These are phyloP conservation scores for Hymenoscyphus salicellus DNA, from an alignment of 2,329 filamentous ascomycete genomes.

Conservation along the genomic window DNA sequence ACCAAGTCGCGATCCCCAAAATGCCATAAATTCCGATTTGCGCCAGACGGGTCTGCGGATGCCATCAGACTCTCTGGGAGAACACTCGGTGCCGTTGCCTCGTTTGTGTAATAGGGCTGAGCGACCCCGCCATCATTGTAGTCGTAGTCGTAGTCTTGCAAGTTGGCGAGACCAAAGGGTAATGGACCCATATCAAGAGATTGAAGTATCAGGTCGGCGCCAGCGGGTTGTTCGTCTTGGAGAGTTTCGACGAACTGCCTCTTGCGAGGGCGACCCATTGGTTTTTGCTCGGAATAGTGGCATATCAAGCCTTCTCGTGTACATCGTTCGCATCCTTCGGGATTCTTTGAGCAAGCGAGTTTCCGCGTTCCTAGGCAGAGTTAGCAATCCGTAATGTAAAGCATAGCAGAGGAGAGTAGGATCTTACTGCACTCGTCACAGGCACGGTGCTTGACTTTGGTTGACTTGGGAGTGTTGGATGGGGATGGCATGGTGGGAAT, in stretches of 20 bases:
- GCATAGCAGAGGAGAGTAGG: not conserved
- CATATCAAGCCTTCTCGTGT: slow-evolving; percentile 55
- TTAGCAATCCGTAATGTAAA: slow-evolving; percentile 28
- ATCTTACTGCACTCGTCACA: slow-evolving; percentile 66
- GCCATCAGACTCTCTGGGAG: slow-evolving; percentile 3
- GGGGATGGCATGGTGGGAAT: slow-evolving; percentile 16
- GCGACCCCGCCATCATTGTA: slow-evolving; percentile 15
- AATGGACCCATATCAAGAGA: slow-evolving; percentile 17
- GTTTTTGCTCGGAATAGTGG: slow-evolving; percentile 63
- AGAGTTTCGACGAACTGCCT: slow-evolving; percentile 40
- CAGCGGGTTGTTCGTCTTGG: slow-evolving; percentile 14
- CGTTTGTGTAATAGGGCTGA: slow-evolving; percentile 25
- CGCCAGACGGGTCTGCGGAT: slow-evolving; percentile 3
- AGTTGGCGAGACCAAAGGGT: slow-evolving; percentile 17
- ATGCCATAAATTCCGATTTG: slow-evolving; percentile 20
- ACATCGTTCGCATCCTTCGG: slow-evolving; percentile 58
- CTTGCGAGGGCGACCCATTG: slow-evolving; percentile 64
- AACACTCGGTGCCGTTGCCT: not conserved
- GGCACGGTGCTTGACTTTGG: slow-evolving; percentile 52
- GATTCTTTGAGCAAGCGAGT: slow-evolving; percentile 62
- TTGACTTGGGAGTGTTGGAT: slow-evolving; percentile 19
- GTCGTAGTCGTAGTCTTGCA: slow-evolving; percentile 4
- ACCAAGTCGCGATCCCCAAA: slow-evolving; percentile 24
- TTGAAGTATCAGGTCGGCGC: slow-evolving; percentile 4
- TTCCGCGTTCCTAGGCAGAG: slow-evolving; percentile 54